A percentile compares a stretch with the other conserved stretches of the same genome.
Evolutionary conservation across 768 basidiomycete genomes (phyloP).

Genomic region (Melanogaster broomeanus): DNA sequence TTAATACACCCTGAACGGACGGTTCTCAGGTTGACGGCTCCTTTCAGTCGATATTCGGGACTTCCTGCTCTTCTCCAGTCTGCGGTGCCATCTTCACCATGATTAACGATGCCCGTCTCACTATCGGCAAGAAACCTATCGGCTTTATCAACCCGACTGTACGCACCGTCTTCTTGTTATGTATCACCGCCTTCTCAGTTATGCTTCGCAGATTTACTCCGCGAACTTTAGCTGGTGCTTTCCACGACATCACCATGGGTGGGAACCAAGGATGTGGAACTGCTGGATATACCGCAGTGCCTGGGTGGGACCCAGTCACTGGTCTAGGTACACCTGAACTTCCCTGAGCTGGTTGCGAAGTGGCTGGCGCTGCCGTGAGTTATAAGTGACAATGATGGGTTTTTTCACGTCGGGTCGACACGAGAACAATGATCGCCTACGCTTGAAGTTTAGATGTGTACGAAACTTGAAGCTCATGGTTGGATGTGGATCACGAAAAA

Average conservation of each 20-base stretch:
- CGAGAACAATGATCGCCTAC: no score
- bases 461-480: no score
- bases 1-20: no score
- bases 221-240: slow-evolving; percentile 37
- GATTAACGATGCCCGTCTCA: slow-evolving; percentile 37
- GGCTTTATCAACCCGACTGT: slow-evolving; percentile 48
- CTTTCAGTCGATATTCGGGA: slow-evolving; percentile 22
- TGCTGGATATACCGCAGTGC: slow-evolving; percentile 26
- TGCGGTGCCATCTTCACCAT: slow-evolving; percentile 32
- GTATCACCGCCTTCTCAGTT: background rate
- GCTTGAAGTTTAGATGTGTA: no score
- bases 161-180: slow-evolving; percentile 1
- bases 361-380: background rate
- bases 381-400: no score
- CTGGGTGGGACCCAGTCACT: slow-evolving; percentile 47
- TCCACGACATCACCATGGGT: slow-evolving; percentile 53
- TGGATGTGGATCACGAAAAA: no score
- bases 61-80: slow-evolving; percentile 32
- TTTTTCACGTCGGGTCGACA: no score
- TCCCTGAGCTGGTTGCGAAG: slow-evolving; percentile 24
- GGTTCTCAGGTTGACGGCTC: background rate
- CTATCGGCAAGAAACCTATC: slow-evolving; percentile 27
- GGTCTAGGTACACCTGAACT: slow-evolving; percentile 49
- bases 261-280: slow-evolving; percentile 45
- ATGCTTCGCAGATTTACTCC: slow-evolving; percentile 43